Percentiles rank a stretch among this genome's conserved stretches.
These are phyloP conservation scores for Boletus pseudopeckii DNA, from an alignment of 768 basidiomycete genomes.

Conservation along the genomic window DNA sequence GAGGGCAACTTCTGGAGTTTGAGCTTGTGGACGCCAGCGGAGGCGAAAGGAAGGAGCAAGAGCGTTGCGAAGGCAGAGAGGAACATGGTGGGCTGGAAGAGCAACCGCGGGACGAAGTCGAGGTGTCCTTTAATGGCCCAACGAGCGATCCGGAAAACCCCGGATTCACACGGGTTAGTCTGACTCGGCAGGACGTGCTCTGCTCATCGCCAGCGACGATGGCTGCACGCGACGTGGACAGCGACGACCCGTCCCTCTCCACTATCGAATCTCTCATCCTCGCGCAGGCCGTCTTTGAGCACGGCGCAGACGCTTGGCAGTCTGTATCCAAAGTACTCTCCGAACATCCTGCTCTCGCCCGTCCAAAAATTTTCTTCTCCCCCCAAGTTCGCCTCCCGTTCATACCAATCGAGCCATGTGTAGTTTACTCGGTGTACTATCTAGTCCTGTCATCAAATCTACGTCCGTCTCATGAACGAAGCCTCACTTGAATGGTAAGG, in stretches of 20 bases:
- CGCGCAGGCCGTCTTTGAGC: constrained; percentile 83
- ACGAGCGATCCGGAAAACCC: constrained; percentile 13
- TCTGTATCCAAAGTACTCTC: constrained; percentile 61
- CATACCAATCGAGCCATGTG: constrained; percentile 6
- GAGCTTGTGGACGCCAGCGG: constrained; percentile 70
- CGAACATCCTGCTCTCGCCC: constrained; percentile 65
- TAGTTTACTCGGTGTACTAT: constrained; percentile 20
- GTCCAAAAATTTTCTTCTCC: constrained; percentile 64
- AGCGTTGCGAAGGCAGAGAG: constrained; percentile 39
- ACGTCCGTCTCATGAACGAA: constrained; percentile 65
- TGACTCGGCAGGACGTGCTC: too few species aligned
- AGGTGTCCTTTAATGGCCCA: constrained; percentile 24
- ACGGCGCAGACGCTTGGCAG: constrained; percentile 68
- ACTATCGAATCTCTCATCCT: constrained; percentile 74
- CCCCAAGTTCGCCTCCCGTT: constrained; percentile 48
- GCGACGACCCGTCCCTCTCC: constrained; percentile 17
- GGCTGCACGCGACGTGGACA: constrained; percentile 4
- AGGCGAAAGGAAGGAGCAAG: constrained; percentile 45
- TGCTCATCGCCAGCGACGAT: constrained; percentile 6
- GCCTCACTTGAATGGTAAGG: constrained; percentile 63
- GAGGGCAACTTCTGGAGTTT: constrained; percentile 84
- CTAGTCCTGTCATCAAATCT: constrained; percentile 67
- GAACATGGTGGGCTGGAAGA: constrained; percentile 38
- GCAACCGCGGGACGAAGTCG: constrained; percentile 1
- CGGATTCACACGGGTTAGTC: constrained; percentile 18